A percentile compares a stretch with the other conserved stretches of the same genome.
These are phyloP conservation scores for Calonectria multiphialidica DNA, from an alignment of 2,329 filamentous ascomycete species.

Conservation along the genomic window DNA sequence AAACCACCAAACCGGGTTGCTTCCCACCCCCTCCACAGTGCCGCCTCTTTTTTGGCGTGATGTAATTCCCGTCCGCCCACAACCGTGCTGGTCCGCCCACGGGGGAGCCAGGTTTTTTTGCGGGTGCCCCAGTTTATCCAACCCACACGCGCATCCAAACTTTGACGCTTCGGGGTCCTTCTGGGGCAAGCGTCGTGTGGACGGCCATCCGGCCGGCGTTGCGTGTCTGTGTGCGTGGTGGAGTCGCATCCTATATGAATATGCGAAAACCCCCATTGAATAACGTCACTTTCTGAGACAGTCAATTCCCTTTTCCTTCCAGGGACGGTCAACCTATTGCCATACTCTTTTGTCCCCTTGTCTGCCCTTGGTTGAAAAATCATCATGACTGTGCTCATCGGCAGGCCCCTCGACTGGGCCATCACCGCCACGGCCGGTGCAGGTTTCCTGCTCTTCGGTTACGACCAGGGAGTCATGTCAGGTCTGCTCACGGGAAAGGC, in stretches of 20 bases:
- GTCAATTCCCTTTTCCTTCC: neutral
- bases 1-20: neutral
- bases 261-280: slow-evolving; percentile 26
- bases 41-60: slow-evolving; percentile 1
- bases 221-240: slow-evolving; percentile 4
- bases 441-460: slow-evolving; percentile 52
- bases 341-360: neutral
- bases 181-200: neutral
- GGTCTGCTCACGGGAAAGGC: slow-evolving; percentile 49
- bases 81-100: slow-evolving; percentile 3
- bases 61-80: slow-evolving; percentile 14
- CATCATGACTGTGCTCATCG: slow-evolving; percentile 43
- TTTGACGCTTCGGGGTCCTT: neutral
- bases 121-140: slow-evolving; percentile 18
- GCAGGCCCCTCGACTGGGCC: slow-evolving; percentile 53
- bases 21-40: neutral
- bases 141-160: slow-evolving; percentile 1
- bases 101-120: slow-evolving; percentile 19
- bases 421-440: slow-evolving; percentile 51
- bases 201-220: neutral
- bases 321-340: neutral
- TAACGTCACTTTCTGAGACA: slow-evolving; percentile 22
- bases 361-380: neutral
- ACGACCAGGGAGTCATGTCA: slow-evolving; percentile 49
- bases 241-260: slow-evolving; percentile 34